phyloP scores from a whole-genome alignment of 176 grass and related monocot species.

The Metroxylon sagu region DNA sequence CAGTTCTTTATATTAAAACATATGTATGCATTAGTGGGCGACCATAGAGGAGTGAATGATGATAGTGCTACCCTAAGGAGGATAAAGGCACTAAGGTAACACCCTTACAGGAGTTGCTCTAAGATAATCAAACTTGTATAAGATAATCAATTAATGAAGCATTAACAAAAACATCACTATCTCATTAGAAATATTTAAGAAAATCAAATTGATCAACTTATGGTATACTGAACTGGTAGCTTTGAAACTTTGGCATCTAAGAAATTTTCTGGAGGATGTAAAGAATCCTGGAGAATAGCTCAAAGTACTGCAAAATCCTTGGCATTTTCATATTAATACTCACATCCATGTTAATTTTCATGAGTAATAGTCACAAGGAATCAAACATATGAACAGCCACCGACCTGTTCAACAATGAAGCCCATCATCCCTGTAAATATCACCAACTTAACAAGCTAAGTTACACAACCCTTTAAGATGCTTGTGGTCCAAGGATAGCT shows the following conservation, averaged over 20 bases:
- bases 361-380: conserved; percentile 9
- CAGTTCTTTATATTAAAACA: no score
- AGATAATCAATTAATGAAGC: no score
- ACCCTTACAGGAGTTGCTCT: no score
- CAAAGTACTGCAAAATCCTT: conserved; percentile 63
- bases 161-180: no score
- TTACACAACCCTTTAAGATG: conserved; percentile 76
- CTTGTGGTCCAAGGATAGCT: conserved; percentile 63
- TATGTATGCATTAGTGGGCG: no score
- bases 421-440: conserved; percentile 91
- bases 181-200: no score
- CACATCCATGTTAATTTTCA: conserved; percentile 5
- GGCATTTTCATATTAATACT: not conserved
- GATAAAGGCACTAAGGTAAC: no score
- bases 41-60: no score
- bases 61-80: no score
- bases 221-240: conserved; percentile 88
- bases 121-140: no score
- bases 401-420: conserved; percentile 91
- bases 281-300: conserved; percentile 90
- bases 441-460: conserved; percentile 65
- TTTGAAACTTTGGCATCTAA: conserved; percentile 88
- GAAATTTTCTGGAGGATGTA: conserved; percentile 81
- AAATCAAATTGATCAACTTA: conserved; percentile 17
- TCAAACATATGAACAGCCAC: no score